phyloP scores from a whole-genome alignment of 345 rosid species.

The Euphorbia peplus region DNA sequence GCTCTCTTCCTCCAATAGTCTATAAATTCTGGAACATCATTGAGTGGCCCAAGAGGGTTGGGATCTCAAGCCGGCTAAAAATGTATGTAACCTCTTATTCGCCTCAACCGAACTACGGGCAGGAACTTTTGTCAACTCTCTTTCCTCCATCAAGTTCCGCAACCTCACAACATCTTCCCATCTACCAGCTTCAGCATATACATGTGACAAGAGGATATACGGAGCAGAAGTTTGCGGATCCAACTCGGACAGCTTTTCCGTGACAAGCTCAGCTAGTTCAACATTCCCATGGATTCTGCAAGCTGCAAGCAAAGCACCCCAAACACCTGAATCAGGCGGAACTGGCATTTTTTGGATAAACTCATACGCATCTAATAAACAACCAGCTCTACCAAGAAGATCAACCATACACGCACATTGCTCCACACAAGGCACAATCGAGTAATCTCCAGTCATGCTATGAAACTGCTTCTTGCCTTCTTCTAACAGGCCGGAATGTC shows the following conservation, averaged over 20 bases:
- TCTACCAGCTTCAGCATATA: conserved; percentile 9
- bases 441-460: conserved; percentile 5
- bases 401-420: conserved; percentile 8
- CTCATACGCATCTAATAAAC: conserved; percentile 7
- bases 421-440: not conserved
- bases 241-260: not conserved
- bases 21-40: not conserved
- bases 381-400: conserved; percentile 11
- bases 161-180: conserved; percentile 10
- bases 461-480: conserved; percentile 8
- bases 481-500: conserved; percentile 1
- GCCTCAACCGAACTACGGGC: conserved; percentile 6
- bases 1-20: no score
- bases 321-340: conserved; percentile 7
- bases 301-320: conserved; percentile 12
- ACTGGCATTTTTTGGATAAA: conserved; percentile 1
- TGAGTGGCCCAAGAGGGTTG: conserved; percentile 3
- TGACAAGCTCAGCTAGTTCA: conserved; percentile 12
- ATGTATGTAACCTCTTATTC: conserved; percentile 9
- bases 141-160: conserved; percentile 7
- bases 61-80: conserved; percentile 13
- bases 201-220: conserved; percentile 3
- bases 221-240: not conserved
- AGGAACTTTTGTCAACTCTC: conserved; percentile 9
- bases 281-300: conserved; percentile 13